Base-by-base conservation (phyloP, 2,329 filamentous ascomycete species). In the Alternaria arborescens region DNA sequence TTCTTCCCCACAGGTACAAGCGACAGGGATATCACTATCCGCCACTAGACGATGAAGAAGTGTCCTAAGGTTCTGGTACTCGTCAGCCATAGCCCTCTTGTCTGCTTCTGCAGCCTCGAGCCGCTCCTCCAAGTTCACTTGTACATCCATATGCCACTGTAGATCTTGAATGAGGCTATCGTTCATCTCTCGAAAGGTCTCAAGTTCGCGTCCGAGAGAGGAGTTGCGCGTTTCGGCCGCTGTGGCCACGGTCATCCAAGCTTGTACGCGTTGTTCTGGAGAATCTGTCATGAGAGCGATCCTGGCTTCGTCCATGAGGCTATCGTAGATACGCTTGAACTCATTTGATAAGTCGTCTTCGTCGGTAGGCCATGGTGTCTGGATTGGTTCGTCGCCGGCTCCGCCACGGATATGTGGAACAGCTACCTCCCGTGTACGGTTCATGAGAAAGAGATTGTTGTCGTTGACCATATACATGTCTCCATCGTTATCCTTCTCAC, bases 381-480 rank as follows among this genome's bases (percentile, higher is more conserved):
- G 40, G n/a, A 22, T 43, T 14, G 14, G 26, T n/a, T 53, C 51
- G 5, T 43, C 18, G 5, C 14, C 26, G 7, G 24, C 18, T 43
- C 51, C 51, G 12, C 51, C 51, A 1, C 51, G 51, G 6, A 34
- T n/a, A 4, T 43, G 26, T 1, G 51, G 4, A 12, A 12, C 14
- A 26, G 8, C 26, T 7, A 16, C n/a, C 3, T 30, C 36, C 8
- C 18, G 16, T 8, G 51, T 43, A 6, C 24, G 18, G 24, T 30
- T 24, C 0, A 26, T n/a, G 2, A 32, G 26, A n/a, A 40, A 40
- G 6, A 53, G 26, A 1, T 32, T 41, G 3, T 41, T 42, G 18
- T 53, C 40, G 40, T 34, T 53, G 38, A 65, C 64, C 36, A 68
- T 53, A 22, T 60, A 68, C 32, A 64, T 66, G 18, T 62, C 57